Base-by-base conservation (phyloP, 2,329 filamentous ascomycete species). In the Epichloe uncinata region DNA sequence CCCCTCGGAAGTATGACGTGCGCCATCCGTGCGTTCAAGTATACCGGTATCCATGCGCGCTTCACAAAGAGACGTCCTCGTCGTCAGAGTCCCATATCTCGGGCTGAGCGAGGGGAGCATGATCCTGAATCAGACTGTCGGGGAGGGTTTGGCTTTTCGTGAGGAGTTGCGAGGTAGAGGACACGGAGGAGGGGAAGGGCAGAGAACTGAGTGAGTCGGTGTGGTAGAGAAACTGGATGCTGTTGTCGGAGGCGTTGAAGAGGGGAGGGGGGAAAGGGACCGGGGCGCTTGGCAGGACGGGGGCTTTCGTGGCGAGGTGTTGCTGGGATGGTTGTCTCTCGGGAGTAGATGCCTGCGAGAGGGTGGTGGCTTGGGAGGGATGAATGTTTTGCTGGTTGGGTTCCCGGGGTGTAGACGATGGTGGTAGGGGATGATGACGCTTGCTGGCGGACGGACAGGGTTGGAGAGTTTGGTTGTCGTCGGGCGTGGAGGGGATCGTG, bases 71-170 rank as follows among this genome's bases (percentile, higher is more conserved):
- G 45, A 54, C 54, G 15, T 54, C 55, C 18, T 61, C 59, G 5
- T 64, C 62, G 8, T 69, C 65, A 38, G 64, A 69, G 53, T 69
- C 68, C 61, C 60, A 68, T 34, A 69, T 64, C 51, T 63, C 63
- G 13, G 59, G 60, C 5, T 62, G 62, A 38, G 59, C 54, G 22
- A 54, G 56, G 37, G 59, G 55, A 15, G 51, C 57, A 30, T 65
- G 63, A 34, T 72, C 70, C 33, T 60, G 55, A 7, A 72, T 20
- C 50, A 73, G 60, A 51, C 69, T 73, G 42, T 73, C 70, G 3
- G 76, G 71, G 50, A 80, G 61, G 63, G 76, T 69, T 60, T 78
- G 75, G 53, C 74, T 78, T 55, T 67, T 70, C 2, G 71, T 70
- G 51, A 73, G 58, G 16, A 78, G 63, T 60, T 80, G 73, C 8